These are phyloP conservation scores for Blastobotrys ciferrii DNA, from an alignment of 1,139 yeast genomes.

Conservation along the genomic window DNA sequence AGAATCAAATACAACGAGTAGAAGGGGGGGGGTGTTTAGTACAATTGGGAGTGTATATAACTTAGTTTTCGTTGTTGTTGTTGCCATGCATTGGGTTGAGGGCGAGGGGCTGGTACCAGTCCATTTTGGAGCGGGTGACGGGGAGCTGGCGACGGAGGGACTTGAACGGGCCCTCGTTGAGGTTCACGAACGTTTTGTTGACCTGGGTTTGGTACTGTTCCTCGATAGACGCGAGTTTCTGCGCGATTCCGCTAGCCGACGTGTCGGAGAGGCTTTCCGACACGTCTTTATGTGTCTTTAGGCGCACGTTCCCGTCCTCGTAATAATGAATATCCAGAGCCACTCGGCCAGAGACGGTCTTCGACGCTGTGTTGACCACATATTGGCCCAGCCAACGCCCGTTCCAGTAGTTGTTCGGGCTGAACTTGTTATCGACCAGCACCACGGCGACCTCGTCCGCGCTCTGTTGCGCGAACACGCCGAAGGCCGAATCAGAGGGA, in stretches of 20 bases:
- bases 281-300: constrained; percentile 52
- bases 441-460: constrained; percentile 45
- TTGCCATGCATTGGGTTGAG: constrained; percentile 13
- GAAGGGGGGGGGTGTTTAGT: too few relatives aligned
- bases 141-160: constrained; percentile 87
- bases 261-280: constrained; percentile 24
- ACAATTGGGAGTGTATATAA: too few relatives aligned
- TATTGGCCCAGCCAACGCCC: constrained; percentile 86
- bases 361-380: constrained; percentile 39
- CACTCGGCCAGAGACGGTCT: constrained; percentile 51
- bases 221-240: constrained; percentile 59
- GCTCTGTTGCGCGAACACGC: constrained; percentile 51
- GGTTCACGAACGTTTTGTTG: constrained; percentile 61
- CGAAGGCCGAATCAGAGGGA: constrained; percentile 45
- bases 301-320: constrained; percentile 92
- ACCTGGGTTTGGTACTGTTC: constrained; percentile 57
- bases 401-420: constrained; percentile 78
- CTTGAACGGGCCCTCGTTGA: constrained; percentile 82
- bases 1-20: too few relatives aligned
- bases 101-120: constrained; percentile 86
- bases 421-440: constrained; percentile 70
- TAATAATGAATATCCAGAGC: constrained; percentile 81
- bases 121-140: constrained; percentile 83
- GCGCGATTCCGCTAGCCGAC: constrained; percentile 41
- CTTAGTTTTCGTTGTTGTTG: too few relatives aligned